Conservation (phyloP, 805 yeast species). For the Ogataea neopini region DNA sequence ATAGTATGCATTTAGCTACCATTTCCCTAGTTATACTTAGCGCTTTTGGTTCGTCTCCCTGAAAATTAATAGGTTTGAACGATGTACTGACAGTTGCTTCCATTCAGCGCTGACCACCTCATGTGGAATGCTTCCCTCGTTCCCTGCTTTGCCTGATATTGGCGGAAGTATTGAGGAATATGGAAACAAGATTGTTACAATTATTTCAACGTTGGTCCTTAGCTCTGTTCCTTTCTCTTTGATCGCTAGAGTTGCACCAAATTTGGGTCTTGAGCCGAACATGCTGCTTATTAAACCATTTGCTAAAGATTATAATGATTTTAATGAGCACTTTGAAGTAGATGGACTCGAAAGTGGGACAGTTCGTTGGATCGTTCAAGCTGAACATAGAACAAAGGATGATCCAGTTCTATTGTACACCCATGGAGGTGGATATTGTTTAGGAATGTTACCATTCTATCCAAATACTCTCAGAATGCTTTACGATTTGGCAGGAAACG, state of each 20-base stretch:
- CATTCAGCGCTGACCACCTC: background rate
- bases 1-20: background rate
- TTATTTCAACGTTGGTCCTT: background rate
- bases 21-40: background rate
- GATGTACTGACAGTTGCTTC: background rate
- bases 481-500: slow-evolving; percentile 1
- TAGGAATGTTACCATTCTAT: slow-evolving; percentile 4
- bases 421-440: slow-evolving; percentile 7
- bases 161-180: background rate
- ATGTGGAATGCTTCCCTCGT: background rate
- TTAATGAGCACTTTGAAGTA: background rate
- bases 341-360: slow-evolving; percentile 29
- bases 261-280: slow-evolving; percentile 1
- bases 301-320: background rate
- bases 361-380: slow-evolving; percentile 3
- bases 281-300: background rate
- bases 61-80: background rate
- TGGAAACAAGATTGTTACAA: background rate
- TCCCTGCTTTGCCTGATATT: background rate
- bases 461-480: background rate
- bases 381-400: background rate
- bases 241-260: background rate
- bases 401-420: slow-evolving; percentile 5
- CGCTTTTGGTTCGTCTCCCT: slow-evolving; percentile 1
- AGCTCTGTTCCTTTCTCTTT: background rate